Evolutionary conservation across 768 basidiomycete species (phyloP).

Genomic region (Leccinum aurantiacum): DNA sequence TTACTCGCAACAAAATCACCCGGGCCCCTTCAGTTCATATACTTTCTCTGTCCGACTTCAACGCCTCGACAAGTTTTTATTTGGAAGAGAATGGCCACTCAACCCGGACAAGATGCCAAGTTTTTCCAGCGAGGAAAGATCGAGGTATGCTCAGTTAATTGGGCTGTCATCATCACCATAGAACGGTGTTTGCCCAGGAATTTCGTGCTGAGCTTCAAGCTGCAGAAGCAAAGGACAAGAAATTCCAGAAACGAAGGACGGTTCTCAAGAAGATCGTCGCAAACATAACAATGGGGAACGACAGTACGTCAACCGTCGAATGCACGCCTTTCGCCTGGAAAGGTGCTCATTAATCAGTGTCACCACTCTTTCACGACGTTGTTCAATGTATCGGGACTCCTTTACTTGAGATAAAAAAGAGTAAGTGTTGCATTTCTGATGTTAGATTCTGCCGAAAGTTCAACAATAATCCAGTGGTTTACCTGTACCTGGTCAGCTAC

Average conservation of each 20-base stretch:
- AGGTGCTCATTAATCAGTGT: slow-evolving; percentile 58
- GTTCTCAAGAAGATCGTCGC: slow-evolving; percentile 97
- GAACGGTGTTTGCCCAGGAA: slow-evolving; percentile 50
- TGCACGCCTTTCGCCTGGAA: slow-evolving; percentile 14
- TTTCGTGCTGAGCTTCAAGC: slow-evolving; percentile 89
- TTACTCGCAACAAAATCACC: not conserved
- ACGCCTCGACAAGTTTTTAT: not conserved
- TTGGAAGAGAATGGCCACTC: slow-evolving; percentile 39
- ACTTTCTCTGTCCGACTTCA: slow-evolving; percentile 4
- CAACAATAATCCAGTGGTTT: slow-evolving; percentile 70
- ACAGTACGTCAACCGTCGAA: slow-evolving; percentile 64
- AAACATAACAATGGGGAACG: slow-evolving; percentile 99
- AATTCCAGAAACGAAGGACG: slow-evolving; percentile 88
- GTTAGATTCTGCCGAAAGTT: not conserved
- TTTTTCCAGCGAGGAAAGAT: slow-evolving; percentile 93
- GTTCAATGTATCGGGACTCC: slow-evolving; percentile 95
- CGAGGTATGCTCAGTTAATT: slow-evolving; percentile 50
- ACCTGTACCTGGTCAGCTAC: slow-evolving; percentile 96
- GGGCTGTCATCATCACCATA: slow-evolving; percentile 11
- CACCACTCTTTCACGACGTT: slow-evolving; percentile 91
- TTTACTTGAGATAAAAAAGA: slow-evolving; percentile 98
- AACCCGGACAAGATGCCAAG: slow-evolving; percentile 83
- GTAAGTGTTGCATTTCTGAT: slow-evolving; percentile 46
- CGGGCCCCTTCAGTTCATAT: not conserved
- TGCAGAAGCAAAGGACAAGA: slow-evolving; percentile 95